These are phyloP conservation scores for Paracamarosporium sp. DNA, from an alignment of 2,329 filamentous ascomycete genomes.

Conservation along the genomic window DNA sequence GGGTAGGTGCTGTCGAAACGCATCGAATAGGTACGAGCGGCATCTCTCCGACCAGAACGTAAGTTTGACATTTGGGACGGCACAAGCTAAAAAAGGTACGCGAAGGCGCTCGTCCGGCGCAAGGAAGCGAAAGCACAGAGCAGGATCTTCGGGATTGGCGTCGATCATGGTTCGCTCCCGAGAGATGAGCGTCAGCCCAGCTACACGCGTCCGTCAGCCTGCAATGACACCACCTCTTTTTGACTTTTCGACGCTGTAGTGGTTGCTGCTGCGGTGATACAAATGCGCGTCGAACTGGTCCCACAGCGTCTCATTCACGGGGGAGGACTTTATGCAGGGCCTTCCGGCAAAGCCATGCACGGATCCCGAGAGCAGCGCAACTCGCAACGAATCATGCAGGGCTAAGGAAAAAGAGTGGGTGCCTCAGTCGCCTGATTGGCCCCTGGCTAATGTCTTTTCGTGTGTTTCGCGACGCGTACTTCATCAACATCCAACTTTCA, in stretches of 20 bases:
- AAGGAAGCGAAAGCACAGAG: slow-evolving; percentile 16
- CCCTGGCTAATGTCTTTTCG: slow-evolving; percentile 7
- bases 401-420: slow-evolving; percentile 15
- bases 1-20: neutral
- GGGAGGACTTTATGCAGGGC: slow-evolving; percentile 11
- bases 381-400: slow-evolving; percentile 14
- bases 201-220: neutral
- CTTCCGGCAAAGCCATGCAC: neutral
- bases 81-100: neutral
- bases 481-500: slow-evolving; percentile 24
- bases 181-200: neutral
- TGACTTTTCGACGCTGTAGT: neutral
- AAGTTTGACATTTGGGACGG: neutral
- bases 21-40: neutral
- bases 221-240: neutral
- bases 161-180: slow-evolving; percentile 3
- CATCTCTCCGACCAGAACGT: neutral
- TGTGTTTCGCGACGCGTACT: slow-evolving; percentile 16
- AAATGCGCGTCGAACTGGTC: neutral
- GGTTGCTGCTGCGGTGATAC: neutral
- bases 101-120: slow-evolving; percentile 2
- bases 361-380: neutral
- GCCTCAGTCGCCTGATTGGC: slow-evolving; percentile 15
- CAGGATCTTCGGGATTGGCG: slow-evolving; percentile 22
- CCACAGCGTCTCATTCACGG: slow-evolving; percentile 4